Evolutionary conservation across 2,329 filamentous ascomycete genomes (phyloP), one percentile per base, ranked within the genome.

Genomic region (Calonectria honghensis): DNA sequence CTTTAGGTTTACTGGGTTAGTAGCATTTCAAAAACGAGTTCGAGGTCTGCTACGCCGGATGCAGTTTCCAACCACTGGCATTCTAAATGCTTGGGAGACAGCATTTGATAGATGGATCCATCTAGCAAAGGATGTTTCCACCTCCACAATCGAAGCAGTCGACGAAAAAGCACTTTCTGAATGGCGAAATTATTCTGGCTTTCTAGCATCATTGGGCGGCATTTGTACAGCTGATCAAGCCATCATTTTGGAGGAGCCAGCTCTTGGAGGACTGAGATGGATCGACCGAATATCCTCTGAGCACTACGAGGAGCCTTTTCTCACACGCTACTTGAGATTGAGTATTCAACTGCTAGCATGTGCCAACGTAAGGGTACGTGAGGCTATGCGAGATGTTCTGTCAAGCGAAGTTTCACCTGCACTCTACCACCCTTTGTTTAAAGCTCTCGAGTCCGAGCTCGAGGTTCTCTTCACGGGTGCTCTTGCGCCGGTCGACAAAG

Each of bases 161-260:
- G 88, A 92, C 45, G 92, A 93, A 76, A 88, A 84, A 73, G 86
- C 87, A 4, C 83, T 93, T 18, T 88, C 90, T 1, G 91, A 94
- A 79, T 94, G 93, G 93, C 89, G 93, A 48, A 94, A 94, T 76
- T 90, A 92, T 78, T 93, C 92, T 1, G 93, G 93, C 0, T 93
- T 94, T 76, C 86, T 94, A 14, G 92, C 92, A 6, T 93, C 93
- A 0, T 84, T 94, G 6, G 92, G 92, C 18, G 92, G 93, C 3
- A 89, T 92, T 69, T 94, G 93, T 81, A 91, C 91, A 11, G 90
- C 92, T 3, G 90, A 91, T 72, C 90, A 92, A 80, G 86, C 89
- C 64, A 85, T 88, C 67, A 85, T 88, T 14, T 81, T 91, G 6
- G 92, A 93, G 64, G 92, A 94, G 68, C 87, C 91, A 20, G 85